Percentiles rank a stretch among this genome's conserved stretches.
Evolutionary conservation across 2,329 filamentous ascomycete genomes (phyloP).

Genomic region (Myriosclerotinia scirpicola): DNA sequence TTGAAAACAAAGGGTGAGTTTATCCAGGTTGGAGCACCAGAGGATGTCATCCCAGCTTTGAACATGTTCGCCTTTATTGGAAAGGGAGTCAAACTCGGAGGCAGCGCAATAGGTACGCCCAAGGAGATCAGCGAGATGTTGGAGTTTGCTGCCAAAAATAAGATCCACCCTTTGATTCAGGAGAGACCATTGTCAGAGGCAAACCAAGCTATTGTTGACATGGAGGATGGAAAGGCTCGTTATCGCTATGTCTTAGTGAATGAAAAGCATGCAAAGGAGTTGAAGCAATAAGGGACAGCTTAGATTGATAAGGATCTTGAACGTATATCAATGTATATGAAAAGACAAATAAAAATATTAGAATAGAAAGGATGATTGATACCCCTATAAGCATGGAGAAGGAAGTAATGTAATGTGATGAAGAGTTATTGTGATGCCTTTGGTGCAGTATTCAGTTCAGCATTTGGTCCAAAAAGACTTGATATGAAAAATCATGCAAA

Average conservation of each 20-base stretch:
- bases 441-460: background rate
- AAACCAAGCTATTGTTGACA: constrained; percentile 56
- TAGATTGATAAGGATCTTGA: background rate
- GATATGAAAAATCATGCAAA: background rate
- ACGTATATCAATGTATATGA: background rate
- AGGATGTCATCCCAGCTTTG: constrained; percentile 54
- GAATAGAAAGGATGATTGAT: background rate
- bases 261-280: constrained; percentile 21
- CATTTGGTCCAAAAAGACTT: background rate
- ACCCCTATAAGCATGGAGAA: background rate
- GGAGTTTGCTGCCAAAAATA: constrained; percentile 56
- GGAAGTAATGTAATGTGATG: background rate
- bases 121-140: constrained; percentile 61
- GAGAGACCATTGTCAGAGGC: constrained; percentile 54
- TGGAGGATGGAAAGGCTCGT: constrained; percentile 55
- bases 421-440: background rate
- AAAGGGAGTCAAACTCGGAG: constrained; percentile 50
- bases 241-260: constrained; percentile 47
- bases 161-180: constrained; percentile 57
- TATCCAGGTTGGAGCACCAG: constrained; percentile 64
- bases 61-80: constrained; percentile 47
- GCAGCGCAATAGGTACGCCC: constrained; percentile 42
- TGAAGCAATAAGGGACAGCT: background rate
- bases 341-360: background rate
- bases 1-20: constrained; percentile 58